phyloP scores from a whole-genome alignment of 176 grass and related monocot species.

The Canna indica region DNA sequence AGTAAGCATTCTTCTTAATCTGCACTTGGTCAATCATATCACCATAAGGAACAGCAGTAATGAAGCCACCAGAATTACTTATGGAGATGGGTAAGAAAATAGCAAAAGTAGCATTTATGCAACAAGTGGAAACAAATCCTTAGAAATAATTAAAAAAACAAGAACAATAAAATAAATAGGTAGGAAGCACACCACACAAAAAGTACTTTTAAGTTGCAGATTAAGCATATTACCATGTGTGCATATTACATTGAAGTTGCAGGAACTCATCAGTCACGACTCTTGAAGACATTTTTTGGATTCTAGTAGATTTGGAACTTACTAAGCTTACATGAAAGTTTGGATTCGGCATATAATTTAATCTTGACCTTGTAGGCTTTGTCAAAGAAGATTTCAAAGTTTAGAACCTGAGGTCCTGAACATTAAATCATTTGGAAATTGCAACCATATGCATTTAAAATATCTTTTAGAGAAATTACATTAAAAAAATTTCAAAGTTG shows the following conservation, averaged over 20 bases:
- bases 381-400: background rate
- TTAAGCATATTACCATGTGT: too few species aligned
- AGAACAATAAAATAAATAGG: background rate
- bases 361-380: background rate
- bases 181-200: background rate
- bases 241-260: background rate
- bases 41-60: background rate
- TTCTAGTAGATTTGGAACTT: too few species aligned
- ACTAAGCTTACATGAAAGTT: too few species aligned
- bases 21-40: constrained; percentile 16
- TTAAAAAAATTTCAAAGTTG: background rate
- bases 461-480: background rate
- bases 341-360: too few species aligned
- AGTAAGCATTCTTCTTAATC: constrained; percentile 65
- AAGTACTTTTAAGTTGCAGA: too few species aligned
- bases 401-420: background rate
- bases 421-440: background rate
- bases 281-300: too few species aligned
- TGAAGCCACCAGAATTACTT: background rate
- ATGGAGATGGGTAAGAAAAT: background rate
- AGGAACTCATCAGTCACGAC: background rate
- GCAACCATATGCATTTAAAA: background rate
- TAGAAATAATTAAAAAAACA: background rate
- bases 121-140: background rate
- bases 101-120: background rate